phyloP scores from a whole-genome alignment of 352 stramenopile species.

The Pythium pyrilobum region DNA sequence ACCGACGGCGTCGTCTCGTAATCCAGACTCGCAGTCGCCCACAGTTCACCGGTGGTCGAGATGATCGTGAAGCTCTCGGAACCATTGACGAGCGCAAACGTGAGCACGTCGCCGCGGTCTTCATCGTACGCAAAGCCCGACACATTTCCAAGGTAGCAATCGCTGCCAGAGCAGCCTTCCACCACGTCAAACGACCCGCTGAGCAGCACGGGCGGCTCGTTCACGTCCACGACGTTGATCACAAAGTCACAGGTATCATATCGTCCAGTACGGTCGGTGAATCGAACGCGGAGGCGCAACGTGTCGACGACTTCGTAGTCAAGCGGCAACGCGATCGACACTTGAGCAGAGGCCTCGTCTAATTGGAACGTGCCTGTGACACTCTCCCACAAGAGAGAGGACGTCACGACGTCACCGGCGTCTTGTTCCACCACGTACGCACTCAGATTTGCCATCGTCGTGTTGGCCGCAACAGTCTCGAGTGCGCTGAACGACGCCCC shows the following conservation, averaged over 20 bases:
- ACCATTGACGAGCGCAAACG: slow-evolving; percentile 27
- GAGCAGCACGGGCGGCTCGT: slow-evolving; percentile 36
- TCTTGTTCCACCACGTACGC: slow-evolving; percentile 16
- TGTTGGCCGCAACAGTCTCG: slow-evolving; percentile 21
- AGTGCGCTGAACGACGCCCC: slow-evolving; percentile 17
- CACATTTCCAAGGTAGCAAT: slow-evolving; percentile 42
- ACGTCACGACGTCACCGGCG: slow-evolving; percentile 14
- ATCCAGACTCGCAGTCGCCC: slow-evolving; percentile 19
- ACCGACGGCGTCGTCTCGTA: slow-evolving; percentile 16
- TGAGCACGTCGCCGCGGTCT: slow-evolving; percentile 28
- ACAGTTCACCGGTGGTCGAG: slow-evolving; percentile 1
- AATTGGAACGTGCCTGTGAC: slow-evolving; percentile 2
- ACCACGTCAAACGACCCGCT: slow-evolving; percentile 37
- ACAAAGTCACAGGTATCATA: slow-evolving; percentile 36
- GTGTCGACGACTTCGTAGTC: slow-evolving; percentile 40
- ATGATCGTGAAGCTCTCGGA: slow-evolving; percentile 9
- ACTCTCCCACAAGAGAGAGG: slow-evolving; percentile 14
- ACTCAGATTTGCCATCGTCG: slow-evolving; percentile 6
- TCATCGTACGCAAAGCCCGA: slow-evolving; percentile 38
- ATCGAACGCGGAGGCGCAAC: slow-evolving; percentile 29
- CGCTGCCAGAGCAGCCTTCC: slow-evolving; percentile 34
- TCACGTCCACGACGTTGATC: slow-evolving; percentile 36
- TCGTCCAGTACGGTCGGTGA: slow-evolving; percentile 37
- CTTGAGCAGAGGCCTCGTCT: slow-evolving; percentile 6
- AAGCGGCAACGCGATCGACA: slow-evolving; percentile 22